Conservation (phyloP, 306 rosid genomes). For the Mimosa pudica region DNA sequence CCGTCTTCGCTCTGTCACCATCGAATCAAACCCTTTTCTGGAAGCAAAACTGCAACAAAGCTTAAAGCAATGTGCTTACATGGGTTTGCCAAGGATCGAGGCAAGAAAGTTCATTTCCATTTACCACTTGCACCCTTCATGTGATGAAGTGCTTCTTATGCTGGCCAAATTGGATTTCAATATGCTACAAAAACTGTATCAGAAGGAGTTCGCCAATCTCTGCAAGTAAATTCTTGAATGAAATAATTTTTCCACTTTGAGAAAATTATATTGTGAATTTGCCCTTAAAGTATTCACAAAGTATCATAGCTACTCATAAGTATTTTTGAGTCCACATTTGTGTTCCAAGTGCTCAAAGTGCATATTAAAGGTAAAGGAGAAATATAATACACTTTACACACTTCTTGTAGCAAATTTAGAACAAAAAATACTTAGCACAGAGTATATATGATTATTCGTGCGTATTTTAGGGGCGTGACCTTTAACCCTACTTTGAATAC, state of each 20-base stretch:
- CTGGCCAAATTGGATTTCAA: constrained; percentile 58
- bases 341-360: no score
- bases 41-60: constrained; percentile 38
- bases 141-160: constrained; percentile 31
- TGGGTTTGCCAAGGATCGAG: constrained; percentile 38
- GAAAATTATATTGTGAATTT: not conserved
- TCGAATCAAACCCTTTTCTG: constrained; percentile 25
- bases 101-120: constrained; percentile 38
- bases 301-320: no score
- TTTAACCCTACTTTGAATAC: no score
- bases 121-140: constrained; percentile 44
- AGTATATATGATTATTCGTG: no score
- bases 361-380: no score
- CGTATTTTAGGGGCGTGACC: no score
- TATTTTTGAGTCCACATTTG: no score
- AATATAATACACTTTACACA: no score
- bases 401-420: no score
- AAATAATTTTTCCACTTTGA: not conserved
- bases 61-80: constrained; percentile 39
- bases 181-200: constrained; percentile 46
- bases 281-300: no score
- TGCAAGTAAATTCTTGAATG: constrained; percentile 29
- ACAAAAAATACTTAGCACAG: no score
- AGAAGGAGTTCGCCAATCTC: constrained; percentile 37
- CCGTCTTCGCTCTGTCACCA: not conserved